phyloP scores from a whole-genome alignment of 768 basidiomycete species.

The Cytidiella melzeri region DNA sequence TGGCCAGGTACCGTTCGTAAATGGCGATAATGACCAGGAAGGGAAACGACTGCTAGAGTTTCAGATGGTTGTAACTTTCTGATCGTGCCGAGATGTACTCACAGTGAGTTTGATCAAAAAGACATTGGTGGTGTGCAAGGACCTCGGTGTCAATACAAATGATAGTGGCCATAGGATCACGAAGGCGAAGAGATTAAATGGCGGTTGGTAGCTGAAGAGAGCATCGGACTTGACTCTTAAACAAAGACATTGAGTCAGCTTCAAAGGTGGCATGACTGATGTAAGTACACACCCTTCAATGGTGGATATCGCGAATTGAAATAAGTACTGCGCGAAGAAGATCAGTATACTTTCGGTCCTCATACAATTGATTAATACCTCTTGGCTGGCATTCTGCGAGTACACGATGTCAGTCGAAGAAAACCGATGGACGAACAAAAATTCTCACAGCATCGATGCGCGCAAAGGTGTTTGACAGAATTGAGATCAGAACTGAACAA shows the following conservation, averaged over 20 bases:
- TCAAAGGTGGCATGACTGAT: neutral
- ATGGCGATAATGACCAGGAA: conserved; percentile 67
- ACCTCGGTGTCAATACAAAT: conserved; percentile 67
- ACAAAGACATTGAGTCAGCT: neutral
- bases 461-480: conserved; percentile 86
- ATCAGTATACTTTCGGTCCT: neutral
- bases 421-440: neutral
- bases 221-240: conserved; percentile 81
- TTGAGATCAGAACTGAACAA: conserved; percentile 67
- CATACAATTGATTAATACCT: conserved; percentile 31
- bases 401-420: neutral
- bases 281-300: conserved; percentile 65
- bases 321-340: conserved; percentile 54
- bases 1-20: conserved; percentile 70
- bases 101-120: conserved; percentile 81
- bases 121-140: conserved; percentile 80
- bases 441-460: conserved; percentile 54
- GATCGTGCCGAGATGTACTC: conserved; percentile 14
- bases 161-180: conserved; percentile 73
- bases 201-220: conserved; percentile 87
- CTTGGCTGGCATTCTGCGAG: conserved; percentile 52
- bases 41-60: conserved; percentile 54
- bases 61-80: neutral
- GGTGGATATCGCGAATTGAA: conserved; percentile 80
- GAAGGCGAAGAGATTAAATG: conserved; percentile 82